These are phyloP conservation scores for Histomonas meleagridis DNA, from an alignment of 208 protist genomes.

Conservation along the genomic window DNA sequence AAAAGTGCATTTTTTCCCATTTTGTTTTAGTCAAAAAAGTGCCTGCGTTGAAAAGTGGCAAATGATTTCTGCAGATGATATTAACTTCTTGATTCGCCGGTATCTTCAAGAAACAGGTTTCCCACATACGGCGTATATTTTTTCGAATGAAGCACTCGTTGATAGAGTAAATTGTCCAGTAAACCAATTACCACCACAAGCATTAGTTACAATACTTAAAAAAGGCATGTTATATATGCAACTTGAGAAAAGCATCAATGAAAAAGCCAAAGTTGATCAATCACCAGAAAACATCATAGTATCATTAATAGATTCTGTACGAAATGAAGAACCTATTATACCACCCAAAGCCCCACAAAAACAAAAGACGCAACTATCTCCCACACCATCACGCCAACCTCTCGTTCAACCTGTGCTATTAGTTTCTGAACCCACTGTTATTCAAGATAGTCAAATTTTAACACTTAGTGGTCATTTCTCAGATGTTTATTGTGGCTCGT, in stretches of 20 bases:
- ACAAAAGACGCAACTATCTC: neutral
- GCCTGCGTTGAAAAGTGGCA: too few species aligned
- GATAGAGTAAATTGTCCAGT: neutral
- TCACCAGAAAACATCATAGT: neutral
- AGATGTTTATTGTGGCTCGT: neutral
- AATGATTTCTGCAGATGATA: constrained; percentile 62
- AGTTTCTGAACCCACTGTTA: neutral
- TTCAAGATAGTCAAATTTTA: neutral
- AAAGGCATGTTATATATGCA: constrained; percentile 29
- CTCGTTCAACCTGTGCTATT: too few species aligned
- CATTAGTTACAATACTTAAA: neutral
- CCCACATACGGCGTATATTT: neutral
- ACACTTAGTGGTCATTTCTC: neutral
- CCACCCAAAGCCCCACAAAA: neutral
- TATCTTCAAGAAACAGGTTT: constrained; percentile 66
- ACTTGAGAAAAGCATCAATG: neutral
- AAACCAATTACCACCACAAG: neutral
- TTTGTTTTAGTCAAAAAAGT: too few species aligned
- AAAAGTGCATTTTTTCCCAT: too few species aligned
- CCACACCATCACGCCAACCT: neutral
- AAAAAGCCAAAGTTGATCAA: neutral
- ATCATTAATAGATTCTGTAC: neutral
- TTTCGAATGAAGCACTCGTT: neutral
- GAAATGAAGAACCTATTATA: neutral
- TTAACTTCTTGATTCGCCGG: constrained; percentile 71